A percentile compares a stretch with the other conserved stretches of the same genome.
phyloP scores from a whole-genome alignment of 2,329 filamentous ascomycete genomes.

The Aspergillus sp. region DNA sequence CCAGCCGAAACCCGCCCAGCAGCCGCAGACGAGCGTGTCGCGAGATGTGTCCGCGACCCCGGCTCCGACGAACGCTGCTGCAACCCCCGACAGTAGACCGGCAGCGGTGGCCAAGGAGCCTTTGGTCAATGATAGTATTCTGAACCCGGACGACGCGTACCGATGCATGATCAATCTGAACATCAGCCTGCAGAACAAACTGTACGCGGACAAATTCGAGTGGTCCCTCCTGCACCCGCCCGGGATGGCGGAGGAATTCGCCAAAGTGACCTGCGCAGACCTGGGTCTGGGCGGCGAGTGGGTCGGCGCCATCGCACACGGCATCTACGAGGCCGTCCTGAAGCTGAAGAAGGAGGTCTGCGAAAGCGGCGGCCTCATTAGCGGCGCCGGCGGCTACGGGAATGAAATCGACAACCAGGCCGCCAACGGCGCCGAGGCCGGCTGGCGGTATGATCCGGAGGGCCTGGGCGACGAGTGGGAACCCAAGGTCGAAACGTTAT shows the following conservation, averaged over 20 bases:
- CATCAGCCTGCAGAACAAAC: slow-evolving; percentile 79
- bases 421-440: slow-evolving; percentile 69
- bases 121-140: slow-evolving; percentile 56
- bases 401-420: slow-evolving; percentile 81
- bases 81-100: slow-evolving; percentile 49
- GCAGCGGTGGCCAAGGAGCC: slow-evolving; percentile 26
- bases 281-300: slow-evolving; percentile 84
- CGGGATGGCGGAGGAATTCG: slow-evolving; percentile 85
- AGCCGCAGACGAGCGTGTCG: slow-evolving; percentile 31
- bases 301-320: slow-evolving; percentile 88
- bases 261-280: slow-evolving; percentile 85
- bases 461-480: slow-evolving; percentile 78
- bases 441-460: slow-evolving; percentile 93
- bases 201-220: slow-evolving; percentile 96
- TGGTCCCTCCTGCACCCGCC: slow-evolving; percentile 91
- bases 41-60: slow-evolving; percentile 47
- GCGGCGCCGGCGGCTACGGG: slow-evolving; percentile 57
- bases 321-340: slow-evolving; percentile 90
- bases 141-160: slow-evolving; percentile 89
- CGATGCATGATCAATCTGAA: slow-evolving; percentile 84
- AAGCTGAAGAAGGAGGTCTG: slow-evolving; percentile 93
- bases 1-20: slow-evolving; percentile 16
- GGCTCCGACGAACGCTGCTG: slow-evolving; percentile 36
- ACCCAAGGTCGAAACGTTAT: slow-evolving; percentile 69
- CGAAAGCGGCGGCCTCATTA: slow-evolving; percentile 79